Percentiles rank a stretch among this genome's conserved stretches.
Evolutionary conservation across 805 yeast species (phyloP).

Genomic region (Metschnikowia lachancei): DNA sequence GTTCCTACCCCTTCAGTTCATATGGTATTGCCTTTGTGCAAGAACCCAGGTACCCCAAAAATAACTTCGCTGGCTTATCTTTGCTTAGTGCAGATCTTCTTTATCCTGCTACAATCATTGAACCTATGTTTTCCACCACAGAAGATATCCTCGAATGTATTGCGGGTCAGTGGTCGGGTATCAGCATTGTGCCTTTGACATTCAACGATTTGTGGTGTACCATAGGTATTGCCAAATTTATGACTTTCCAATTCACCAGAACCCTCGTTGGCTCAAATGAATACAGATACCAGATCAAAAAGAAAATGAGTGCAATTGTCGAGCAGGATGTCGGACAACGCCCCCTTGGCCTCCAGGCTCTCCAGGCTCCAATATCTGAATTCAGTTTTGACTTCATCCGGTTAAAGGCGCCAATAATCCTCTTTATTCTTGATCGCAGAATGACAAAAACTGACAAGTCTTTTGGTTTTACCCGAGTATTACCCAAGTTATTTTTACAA

Average conservation of each 20-base stretch:
- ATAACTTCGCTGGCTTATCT: constrained; percentile 73
- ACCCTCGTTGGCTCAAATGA: constrained; percentile 81
- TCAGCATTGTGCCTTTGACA: constrained; percentile 78
- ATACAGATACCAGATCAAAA: constrained; percentile 66
- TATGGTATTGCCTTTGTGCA: constrained; percentile 73
- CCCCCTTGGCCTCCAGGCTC: constrained; percentile 73
- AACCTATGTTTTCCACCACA: constrained; percentile 70
- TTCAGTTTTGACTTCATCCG: constrained; percentile 65
- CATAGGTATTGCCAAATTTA: constrained; percentile 77
- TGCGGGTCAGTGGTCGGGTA: constrained; percentile 91
- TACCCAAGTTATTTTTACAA: constrained; percentile 87
- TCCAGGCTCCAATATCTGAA: constrained; percentile 60
- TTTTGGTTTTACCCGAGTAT: constrained; percentile 84
- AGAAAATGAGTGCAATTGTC: constrained; percentile 62
- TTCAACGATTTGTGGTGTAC: constrained; percentile 88
- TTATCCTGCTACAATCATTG: constrained; percentile 72
- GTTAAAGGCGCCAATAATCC: constrained; percentile 80
- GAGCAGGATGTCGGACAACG: constrained; percentile 73
- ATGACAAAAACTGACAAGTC: constrained; percentile 96
- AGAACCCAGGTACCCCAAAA: constrained; percentile 19
- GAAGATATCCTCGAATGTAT: constrained; percentile 65
- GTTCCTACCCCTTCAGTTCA: constrained; percentile 87
- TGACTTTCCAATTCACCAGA: constrained; percentile 70
- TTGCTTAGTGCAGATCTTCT: constrained; percentile 58
- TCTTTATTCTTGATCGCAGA: constrained; percentile 80